These are phyloP conservation scores for Williopsis jadinii DNA, from an alignment of 1,139 yeast species.

Conservation along the genomic window DNA sequence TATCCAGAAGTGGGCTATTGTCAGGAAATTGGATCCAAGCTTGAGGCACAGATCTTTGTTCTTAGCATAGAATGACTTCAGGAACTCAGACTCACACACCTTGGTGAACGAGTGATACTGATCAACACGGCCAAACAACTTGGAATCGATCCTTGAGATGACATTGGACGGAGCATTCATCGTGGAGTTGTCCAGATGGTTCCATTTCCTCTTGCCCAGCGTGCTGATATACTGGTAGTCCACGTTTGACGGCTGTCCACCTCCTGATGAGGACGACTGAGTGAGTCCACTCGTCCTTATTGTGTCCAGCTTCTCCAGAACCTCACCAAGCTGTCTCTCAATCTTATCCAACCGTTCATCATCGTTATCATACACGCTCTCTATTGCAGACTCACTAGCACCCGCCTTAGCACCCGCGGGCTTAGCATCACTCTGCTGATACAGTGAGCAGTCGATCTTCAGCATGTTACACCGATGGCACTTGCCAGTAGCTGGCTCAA, in stretches of 20 bases:
- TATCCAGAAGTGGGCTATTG: conserved; percentile 45
- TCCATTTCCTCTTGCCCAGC: conserved; percentile 13
- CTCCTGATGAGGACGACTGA: too few relatives aligned
- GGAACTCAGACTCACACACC: conserved; percentile 24
- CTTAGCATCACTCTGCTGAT: conserved; percentile 26
- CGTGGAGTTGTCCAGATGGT: conserved; percentile 22
- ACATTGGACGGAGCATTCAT: conserved; percentile 23
- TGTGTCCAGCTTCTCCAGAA: background rate
- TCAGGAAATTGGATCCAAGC: conserved; percentile 36
- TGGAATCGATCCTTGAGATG: conserved; percentile 18
- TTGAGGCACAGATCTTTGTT: conserved; percentile 33
- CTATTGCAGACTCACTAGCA: too few relatives aligned
- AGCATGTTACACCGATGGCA: conserved; percentile 45
- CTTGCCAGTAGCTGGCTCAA: conserved; percentile 31
- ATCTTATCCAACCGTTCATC: conserved; percentile 5
- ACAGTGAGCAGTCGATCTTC: conserved; percentile 38
- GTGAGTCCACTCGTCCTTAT: too few relatives aligned
- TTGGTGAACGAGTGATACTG: conserved; percentile 11
- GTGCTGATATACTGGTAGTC: conserved; percentile 10
- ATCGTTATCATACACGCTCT: background rate
- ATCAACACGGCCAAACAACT: conserved; percentile 22
- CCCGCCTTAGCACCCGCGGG: conserved; percentile 9
- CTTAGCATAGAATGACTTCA: conserved; percentile 32
- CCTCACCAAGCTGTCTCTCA: conserved; percentile 3
- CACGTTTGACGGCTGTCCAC: conserved; percentile 1